Evolutionary conservation across 2,329 filamentous ascomycete genomes (phyloP), one percentile per base, ranked within the genome.

Genomic region (Aspergillus eucalypticola): DNA sequence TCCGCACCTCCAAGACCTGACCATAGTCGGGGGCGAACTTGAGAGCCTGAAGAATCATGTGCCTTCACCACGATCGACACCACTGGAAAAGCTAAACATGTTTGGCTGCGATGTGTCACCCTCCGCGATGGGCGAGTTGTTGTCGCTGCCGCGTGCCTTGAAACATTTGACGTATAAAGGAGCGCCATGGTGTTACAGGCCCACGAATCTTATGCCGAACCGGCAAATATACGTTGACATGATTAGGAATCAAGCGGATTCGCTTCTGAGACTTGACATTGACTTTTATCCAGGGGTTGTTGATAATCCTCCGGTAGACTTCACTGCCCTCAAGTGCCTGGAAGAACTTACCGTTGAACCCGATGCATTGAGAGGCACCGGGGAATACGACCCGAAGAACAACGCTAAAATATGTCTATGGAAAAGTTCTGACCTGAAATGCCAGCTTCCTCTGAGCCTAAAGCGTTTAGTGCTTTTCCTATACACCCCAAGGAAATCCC

Each of bases 261-360:
- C 57, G 3, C 51, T 59, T 11, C 3, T 29, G 8, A 55, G 10
- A 19, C 57, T 59, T 5, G 51, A 55, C n/a, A 17, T 51, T 19
- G 58, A 59, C 17, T 56, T 59, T 25, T 50, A 42, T 29, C 39
- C 39, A 25, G 25, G 38, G 3, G 8, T 3, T 7, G 8, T 17
- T 0, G 11, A 51, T 2, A 25, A 48, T 6, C 58, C 52, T 5
- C 17, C 58, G 13, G 21, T 59, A 19, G 46, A 59, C 21, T 51
- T 59, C 13, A 44, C 21, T 5, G 19, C n/a, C 7, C 42, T 60
- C 23, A n/a, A 11, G 3, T 6, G 25, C 15, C 52, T 56, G 17
- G 32, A 54, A 23, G 35, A 60, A n/a, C 58, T 60, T 15, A 56
- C 52, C 7, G 39, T 60, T 13, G 42, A 60, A n/a, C 27, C 58